Percentiles rank a stretch among this genome's conserved stretches.
These are phyloP conservation scores for Fusarium oxysporum DNA, from an alignment of 2,329 filamentous ascomycete species.

Conservation along the genomic window DNA sequence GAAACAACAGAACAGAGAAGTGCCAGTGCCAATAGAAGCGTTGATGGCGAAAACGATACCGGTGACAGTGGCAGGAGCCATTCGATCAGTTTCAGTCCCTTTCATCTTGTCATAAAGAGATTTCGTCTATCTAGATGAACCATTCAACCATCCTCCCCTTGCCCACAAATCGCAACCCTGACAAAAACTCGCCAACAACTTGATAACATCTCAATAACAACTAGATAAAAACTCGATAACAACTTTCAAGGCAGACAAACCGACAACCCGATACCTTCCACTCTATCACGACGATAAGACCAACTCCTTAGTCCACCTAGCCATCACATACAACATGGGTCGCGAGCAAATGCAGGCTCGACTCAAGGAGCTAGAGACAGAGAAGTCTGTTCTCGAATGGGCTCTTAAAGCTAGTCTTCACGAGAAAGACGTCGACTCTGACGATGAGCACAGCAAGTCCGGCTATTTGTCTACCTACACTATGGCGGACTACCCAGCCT, in stretches of 20 bases:
- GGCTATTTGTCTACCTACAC: not conserved
- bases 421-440: not conserved
- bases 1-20: not conserved
- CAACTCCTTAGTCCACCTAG: not conserved
- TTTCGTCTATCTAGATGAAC: too few species aligned
- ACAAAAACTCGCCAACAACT: not conserved
- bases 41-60: rapidly evolving
- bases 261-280: rapidly evolving
- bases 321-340: not conserved
- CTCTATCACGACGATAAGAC: not conserved
- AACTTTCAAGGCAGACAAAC: rapidly evolving
- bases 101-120: not conserved
- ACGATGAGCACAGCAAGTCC: not conserved
- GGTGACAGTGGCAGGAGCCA: too few species aligned
- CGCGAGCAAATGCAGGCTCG: not conserved
- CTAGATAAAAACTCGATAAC: not conserved
- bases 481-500: not conserved
- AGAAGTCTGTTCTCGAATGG: not conserved
- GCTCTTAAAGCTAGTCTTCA: not conserved
- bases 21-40: not conserved
- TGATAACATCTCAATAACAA: not conserved
- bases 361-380: not conserved
- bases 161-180: not conserved
- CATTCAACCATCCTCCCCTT: not conserved
- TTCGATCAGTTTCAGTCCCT: not conserved